phyloP scores from a whole-genome alignment of 805 yeast species.

The Candida tibetensis region DNA sequence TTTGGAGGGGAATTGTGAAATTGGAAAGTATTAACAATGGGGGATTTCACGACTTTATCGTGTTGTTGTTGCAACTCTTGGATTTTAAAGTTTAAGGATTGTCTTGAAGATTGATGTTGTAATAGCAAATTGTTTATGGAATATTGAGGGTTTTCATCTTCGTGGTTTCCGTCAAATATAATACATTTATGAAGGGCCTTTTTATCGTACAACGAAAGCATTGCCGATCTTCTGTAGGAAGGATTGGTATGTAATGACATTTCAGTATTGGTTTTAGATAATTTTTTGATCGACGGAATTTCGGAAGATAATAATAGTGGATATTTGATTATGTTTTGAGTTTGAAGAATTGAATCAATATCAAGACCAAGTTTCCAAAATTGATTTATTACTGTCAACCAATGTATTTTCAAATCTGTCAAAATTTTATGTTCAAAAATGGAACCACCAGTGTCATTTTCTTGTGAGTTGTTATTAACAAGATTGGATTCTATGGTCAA shows the following conservation, averaged over 20 bases:
- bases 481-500: constrained; percentile 30
- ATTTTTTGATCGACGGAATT: constrained; percentile 16
- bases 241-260: constrained; percentile 42
- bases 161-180: constrained; percentile 24
- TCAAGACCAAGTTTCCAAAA: constrained; percentile 29
- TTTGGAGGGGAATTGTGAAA: constrained; percentile 2
- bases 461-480: constrained; percentile 12
- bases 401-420: constrained; percentile 40
- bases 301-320: constrained; percentile 28
- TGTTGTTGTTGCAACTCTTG: constrained; percentile 20
- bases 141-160: constrained; percentile 37
- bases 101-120: constrained; percentile 38
- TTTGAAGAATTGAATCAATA: constrained; percentile 12
- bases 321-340: constrained; percentile 16
- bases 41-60: constrained; percentile 3
- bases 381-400: constrained; percentile 32
- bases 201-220: constrained; percentile 43
- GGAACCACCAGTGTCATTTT: constrained; percentile 14
- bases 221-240: constrained; percentile 43
- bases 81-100: constrained; percentile 29
- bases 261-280: constrained; percentile 34
- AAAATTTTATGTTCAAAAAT: constrained; percentile 36
- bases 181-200: constrained; percentile 34
- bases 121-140: constrained; percentile 36
- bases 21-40: constrained; percentile 4